Conservation (phyloP, 345 rosid species). For the Pistacia atlantica region DNA sequence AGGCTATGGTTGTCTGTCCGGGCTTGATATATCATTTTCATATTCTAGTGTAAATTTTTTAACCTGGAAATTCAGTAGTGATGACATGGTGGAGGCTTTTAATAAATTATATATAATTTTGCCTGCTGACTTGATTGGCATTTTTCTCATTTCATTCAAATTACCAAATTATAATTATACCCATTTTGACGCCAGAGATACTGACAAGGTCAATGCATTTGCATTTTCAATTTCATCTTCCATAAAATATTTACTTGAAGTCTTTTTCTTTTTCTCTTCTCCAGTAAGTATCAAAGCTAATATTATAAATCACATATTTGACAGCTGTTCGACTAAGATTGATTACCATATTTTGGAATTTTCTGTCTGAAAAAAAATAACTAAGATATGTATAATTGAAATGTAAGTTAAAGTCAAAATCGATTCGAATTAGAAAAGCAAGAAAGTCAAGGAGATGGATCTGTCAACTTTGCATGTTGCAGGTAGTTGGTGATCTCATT, state of each 20-base stretch:
- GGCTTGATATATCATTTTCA: constrained; percentile 8
- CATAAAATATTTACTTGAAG: too few relatives aligned
- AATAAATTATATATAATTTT: constrained; percentile 8
- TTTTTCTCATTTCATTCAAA: constrained; percentile 20
- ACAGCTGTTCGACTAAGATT: too few relatives aligned
- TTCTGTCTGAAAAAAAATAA: too few relatives aligned
- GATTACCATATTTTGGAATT: not conserved
- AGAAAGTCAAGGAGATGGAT: constrained; percentile 19
- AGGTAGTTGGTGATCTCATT: constrained; percentile 29
- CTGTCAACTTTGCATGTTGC: not conserved
- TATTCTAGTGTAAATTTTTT: not conserved
- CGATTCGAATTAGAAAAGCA: not conserved
- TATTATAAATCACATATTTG: too few relatives aligned
- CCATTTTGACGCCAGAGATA: constrained; percentile 14
- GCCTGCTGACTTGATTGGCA: constrained; percentile 22
- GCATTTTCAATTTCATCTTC: too few relatives aligned
- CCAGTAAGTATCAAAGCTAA: too few relatives aligned
- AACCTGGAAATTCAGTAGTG: constrained; percentile 23
- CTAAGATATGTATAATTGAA: too few relatives aligned
- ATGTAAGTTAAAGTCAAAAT: constrained; percentile 8
- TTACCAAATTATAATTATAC: constrained; percentile 4
- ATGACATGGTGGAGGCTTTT: constrained; percentile 32
- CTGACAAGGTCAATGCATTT: not conserved
- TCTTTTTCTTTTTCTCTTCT: too few relatives aligned
- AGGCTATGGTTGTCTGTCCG: constrained; percentile 16